These are phyloP conservation scores for Ascochyta koolunga DNA, from an alignment of 2,329 filamentous ascomycete genomes.

Conservation along the genomic window DNA sequence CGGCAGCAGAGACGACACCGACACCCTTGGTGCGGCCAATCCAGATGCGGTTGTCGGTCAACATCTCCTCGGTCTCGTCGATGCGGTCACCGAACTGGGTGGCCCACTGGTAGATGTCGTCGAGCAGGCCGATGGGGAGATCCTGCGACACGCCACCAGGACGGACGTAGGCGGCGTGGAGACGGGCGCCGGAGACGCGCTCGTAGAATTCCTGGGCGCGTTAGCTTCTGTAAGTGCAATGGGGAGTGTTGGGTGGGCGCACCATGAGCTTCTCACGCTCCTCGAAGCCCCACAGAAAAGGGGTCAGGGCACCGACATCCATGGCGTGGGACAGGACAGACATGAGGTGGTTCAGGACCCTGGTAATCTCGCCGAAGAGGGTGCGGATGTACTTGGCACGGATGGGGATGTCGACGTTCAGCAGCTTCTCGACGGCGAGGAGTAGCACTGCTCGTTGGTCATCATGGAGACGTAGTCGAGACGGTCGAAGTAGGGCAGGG, in stretches of 20 bases:
- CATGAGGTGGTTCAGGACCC: conserved; percentile 97
- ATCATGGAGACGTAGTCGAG: conserved; percentile 99
- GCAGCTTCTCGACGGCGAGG: conserved; percentile 96
- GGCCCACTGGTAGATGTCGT: conserved; percentile 99
- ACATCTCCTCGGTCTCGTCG: conserved; percentile 97
- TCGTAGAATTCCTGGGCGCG: conserved; percentile 91
- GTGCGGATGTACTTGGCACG: conserved; percentile 97
- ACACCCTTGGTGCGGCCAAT: conserved; percentile 89
- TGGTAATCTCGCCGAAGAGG: conserved; percentile 92
- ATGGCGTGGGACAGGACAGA: conserved; percentile 95
- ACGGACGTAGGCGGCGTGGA: conserved; percentile 95
- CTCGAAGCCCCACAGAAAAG: conserved; percentile 99
- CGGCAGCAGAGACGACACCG: conserved; percentile 86
- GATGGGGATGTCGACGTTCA: conserved; percentile 95
- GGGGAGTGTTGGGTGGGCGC: conserved; percentile 30
- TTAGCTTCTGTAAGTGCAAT: conserved; percentile 18
- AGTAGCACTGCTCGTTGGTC: conserved; percentile 99
- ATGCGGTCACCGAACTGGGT: conserved; percentile 98
- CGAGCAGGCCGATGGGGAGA: conserved; percentile 88
- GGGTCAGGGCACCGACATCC: conserved; percentile 97
- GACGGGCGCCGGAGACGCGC: conserved; percentile 95
- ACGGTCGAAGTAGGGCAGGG: conserved; percentile 97
- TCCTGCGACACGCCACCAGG: conserved; percentile 97
- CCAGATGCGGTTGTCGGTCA: conserved; percentile 99
- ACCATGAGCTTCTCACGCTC: conserved; percentile 99